A percentile compares a stretch with the other conserved stretches of the same genome.
Conservation (phyloP, 2,329 filamentous ascomycete genomes). For the Neonectria neomacrospora region DNA sequence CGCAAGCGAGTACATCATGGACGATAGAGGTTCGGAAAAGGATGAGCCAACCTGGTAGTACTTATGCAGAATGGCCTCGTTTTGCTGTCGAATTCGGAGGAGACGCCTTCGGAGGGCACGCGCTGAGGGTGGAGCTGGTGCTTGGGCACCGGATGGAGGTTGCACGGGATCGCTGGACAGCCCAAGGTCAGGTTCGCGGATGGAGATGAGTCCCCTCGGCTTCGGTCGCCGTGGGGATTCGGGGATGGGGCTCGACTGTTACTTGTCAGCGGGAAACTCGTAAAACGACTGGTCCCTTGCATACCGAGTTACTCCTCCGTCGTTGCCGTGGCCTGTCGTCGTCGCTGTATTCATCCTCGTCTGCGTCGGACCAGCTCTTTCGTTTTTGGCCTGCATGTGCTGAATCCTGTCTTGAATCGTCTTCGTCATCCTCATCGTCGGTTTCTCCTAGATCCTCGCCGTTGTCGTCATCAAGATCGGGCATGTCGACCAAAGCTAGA, state of each 20-base stretch:
- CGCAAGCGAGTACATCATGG: conserved; percentile 92
- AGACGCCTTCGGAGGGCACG: conserved; percentile 78
- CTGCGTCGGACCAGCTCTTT: conserved; percentile 80
- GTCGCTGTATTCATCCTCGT: conserved; percentile 76
- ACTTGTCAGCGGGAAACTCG: conserved; percentile 31
- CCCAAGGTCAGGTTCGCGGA: conserved; percentile 59
- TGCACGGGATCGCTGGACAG: conserved; percentile 62
- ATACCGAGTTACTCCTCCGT: conserved; percentile 87
- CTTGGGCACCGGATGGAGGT: conserved; percentile 68
- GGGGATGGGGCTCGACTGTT: conserved; percentile 72
- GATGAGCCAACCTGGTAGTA: conserved; percentile 92
- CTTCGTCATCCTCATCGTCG: conserved; percentile 68
- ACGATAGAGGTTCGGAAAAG: conserved; percentile 94
- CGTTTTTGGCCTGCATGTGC: conserved; percentile 72
- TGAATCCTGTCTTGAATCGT: conserved; percentile 47
- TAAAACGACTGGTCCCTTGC: conserved; percentile 38
- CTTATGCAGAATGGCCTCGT: conserved; percentile 78
- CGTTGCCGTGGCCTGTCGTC: conserved; percentile 82
- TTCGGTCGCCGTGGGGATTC: conserved; percentile 70
- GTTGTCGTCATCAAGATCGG: conserved; percentile 81
- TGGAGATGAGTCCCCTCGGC: conserved; percentile 68
- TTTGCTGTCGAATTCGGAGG: conserved; percentile 77
- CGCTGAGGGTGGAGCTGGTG: conserved; percentile 73
- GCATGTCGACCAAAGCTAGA: conserved; percentile 88
- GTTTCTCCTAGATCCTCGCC: conserved; percentile 70